These are phyloP conservation scores for Ceratocystis alfenasii DNA, from an alignment of 2,329 filamentous ascomycete genomes.

Conservation along the genomic window DNA sequence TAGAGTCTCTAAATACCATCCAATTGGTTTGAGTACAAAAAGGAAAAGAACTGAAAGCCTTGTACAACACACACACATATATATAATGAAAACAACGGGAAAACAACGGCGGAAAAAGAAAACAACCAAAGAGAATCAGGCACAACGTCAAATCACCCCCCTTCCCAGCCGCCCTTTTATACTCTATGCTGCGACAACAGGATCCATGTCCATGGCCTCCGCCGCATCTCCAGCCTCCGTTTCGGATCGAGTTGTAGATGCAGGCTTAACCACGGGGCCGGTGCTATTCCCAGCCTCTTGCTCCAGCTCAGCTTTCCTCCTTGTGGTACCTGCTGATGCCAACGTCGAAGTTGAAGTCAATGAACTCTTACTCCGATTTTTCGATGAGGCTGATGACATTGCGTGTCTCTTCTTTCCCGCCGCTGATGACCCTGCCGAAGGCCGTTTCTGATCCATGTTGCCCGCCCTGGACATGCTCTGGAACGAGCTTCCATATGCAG, in stretches of 20 bases:
- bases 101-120: constrained; percentile 4
- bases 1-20: too few species aligned
- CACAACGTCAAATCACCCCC: not conserved
- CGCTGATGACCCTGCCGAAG: not conserved
- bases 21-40: too few species aligned
- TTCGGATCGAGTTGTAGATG: not conserved
- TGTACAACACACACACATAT: not conserved
- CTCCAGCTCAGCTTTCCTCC: not conserved
- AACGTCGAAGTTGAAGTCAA: not conserved
- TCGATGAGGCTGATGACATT: not conserved
- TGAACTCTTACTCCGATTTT: not conserved
- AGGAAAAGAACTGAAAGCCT: too few species aligned
- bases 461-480: constrained; percentile 7
- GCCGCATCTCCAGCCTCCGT: not conserved
- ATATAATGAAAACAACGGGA: constrained; percentile 2
- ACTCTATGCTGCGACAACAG: not conserved
- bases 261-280: not conserved
- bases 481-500: constrained; percentile 13
- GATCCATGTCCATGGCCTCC: constrained; percentile 14
- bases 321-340: not conserved
- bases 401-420: not conserved
- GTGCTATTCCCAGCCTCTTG: not conserved
- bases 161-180: not conserved
- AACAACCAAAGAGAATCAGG: not conserved
- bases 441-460: not conserved